Evolutionary conservation across 306 rosid species (phyloP), one percentile per base, ranked within the genome.

Genomic region (Leucaena leucocephala): DNA sequence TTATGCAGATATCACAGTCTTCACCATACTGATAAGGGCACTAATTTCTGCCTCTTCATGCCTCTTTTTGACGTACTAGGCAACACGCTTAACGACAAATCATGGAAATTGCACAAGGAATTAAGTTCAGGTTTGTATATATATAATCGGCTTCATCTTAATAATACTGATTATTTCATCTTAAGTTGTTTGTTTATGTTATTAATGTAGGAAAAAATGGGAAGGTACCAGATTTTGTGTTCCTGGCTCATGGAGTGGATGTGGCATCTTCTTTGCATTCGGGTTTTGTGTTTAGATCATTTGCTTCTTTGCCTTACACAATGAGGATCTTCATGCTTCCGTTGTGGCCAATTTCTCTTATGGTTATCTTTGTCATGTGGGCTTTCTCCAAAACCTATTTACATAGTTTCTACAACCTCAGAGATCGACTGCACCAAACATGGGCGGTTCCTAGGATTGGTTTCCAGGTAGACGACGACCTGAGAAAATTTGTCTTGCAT

Each of bases 31-130:
- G 93, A 91, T 40, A 89, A 73, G 92, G 89, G 57, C 19, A 63
- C 83, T 71, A 94, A 94, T 71, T 91, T 91, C 88, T 91, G 97
- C 90, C 96, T 94, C 76, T 94, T 91, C 72, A 91, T 94, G 98
- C 98, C 98, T 71, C 86, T 94, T 43, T 94, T 94, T 74, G 97
- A 94, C 55, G 89, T 77, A 3, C 33, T 94, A 11, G 91, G 98
- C 76, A 78, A 86, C 7, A 94, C 97, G 0, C 82, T 89, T 8
- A 87, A 86, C 84, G 44, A 21, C 8, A 87, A 82, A 43, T 89
- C 98, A 2, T 92, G 97, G 98, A 80, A 87, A 64, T 76, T 88
- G 21, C 96, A 91, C 84, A 84, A 89, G 68, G 72, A 78, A 75
- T 74, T 82, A 3, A 84, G 90, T 75, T 69, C 80, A 70, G 89